A percentile compares a stretch with the other conserved stretches of the same genome.
These are phyloP conservation scores for Yarrowia alimentaria DNA, from an alignment of 805 yeast species.

Conservation along the genomic window DNA sequence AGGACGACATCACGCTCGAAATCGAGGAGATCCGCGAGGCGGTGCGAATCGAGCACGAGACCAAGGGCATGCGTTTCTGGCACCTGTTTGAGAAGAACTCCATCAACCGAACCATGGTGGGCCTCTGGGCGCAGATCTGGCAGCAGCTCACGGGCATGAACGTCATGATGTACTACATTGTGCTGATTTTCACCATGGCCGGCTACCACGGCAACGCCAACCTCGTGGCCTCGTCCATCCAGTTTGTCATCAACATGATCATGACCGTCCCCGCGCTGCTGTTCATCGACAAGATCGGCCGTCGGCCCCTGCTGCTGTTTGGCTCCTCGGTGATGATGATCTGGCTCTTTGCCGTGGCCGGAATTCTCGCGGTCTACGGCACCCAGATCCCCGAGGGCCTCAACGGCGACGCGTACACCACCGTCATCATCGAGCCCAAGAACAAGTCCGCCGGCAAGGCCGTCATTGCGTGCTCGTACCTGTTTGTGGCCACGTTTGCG, in stretches of 20 bases:
- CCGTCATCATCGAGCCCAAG: conserved; percentile 58
- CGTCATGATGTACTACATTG: conserved; percentile 67
- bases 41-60: conserved; percentile 52
- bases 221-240: conserved; percentile 57
- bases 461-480: conserved; percentile 51
- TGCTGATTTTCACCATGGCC: conserved; percentile 63
- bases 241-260: conserved; percentile 54
- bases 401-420: conserved; percentile 50
- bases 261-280: conserved; percentile 62
- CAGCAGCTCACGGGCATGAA: conserved; percentile 67
- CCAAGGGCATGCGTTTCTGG: conserved; percentile 46
- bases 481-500: conserved; percentile 74
- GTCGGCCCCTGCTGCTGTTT: conserved; percentile 56
- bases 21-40: conserved; percentile 60
- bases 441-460: conserved; percentile 54
- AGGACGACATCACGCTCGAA: conserved; percentile 51
- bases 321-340: conserved; percentile 65
- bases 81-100: conserved; percentile 54
- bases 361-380: conserved; percentile 41
- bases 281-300: conserved; percentile 60
- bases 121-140: conserved; percentile 55
- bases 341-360: conserved; percentile 63
- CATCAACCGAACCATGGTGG: conserved; percentile 50
- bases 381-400: conserved; percentile 43
- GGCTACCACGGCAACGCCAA: conserved; percentile 53